phyloP scores from a whole-genome alignment of 1,284 basidiomycete genomes.

The Inonotus obliquus region DNA sequence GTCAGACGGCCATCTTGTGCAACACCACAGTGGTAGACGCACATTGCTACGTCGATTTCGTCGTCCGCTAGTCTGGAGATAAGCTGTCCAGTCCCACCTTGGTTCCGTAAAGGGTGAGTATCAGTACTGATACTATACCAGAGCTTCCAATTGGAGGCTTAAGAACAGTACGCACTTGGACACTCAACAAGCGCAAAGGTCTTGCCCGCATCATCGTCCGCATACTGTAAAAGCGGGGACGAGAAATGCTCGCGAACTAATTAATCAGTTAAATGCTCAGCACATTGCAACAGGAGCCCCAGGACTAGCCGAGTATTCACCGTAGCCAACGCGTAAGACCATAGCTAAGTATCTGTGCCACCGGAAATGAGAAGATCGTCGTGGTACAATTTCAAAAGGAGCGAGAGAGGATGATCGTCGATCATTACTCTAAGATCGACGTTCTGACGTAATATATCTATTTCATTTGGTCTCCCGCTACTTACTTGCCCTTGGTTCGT shows the following conservation, averaged over 20 bases:
- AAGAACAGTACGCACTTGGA: conserved; percentile 52
- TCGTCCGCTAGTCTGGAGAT: conserved; percentile 78
- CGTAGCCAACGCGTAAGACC: conserved; percentile 43
- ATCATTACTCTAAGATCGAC: not conserved
- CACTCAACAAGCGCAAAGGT: conserved; percentile 86
- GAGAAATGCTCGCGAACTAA: conserved; percentile 90
- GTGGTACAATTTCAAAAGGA: not conserved
- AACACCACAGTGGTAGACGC: conserved; percentile 23
- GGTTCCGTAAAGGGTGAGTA: no score
- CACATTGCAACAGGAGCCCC: not conserved
- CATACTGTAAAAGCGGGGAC: conserved; percentile 80
- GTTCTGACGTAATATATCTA: not conserved
- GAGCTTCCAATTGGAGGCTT: not conserved
- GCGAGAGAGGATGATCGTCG: not conserved
- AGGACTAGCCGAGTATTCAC: conserved; percentile 23
- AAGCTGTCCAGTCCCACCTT: conserved; percentile 88
- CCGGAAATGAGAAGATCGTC: not conserved
- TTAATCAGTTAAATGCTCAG: conserved; percentile 24
- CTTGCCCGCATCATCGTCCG: conserved; percentile 56
- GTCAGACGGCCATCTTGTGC: not conserved
- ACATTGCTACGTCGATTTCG: conserved; percentile 90
- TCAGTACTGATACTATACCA: not conserved
- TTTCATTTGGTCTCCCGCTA: not conserved
- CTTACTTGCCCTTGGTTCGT: not conserved
- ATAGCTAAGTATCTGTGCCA: conserved; percentile 28